Base-by-base conservation (phyloP, 768 basidiomycete species). In the Artomyces pyxidatus region DNA sequence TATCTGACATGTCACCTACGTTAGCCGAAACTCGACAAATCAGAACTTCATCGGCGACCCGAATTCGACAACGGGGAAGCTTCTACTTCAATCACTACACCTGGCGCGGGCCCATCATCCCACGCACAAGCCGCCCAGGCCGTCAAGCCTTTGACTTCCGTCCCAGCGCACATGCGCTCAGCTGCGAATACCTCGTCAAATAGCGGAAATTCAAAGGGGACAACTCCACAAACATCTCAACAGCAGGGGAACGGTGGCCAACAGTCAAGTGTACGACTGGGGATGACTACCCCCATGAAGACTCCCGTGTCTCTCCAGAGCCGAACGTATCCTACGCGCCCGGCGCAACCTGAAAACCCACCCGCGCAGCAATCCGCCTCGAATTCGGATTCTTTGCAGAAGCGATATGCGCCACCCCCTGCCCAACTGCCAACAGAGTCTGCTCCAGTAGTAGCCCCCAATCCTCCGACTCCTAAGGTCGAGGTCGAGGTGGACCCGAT, bases 11-110 rank as follows among this genome's bases (percentile, higher is more conserved):
- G 29, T 35, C 5, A 23, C 12, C 4, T 10, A 17, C 32, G 39
- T 25, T 37, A 87, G 84, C 70, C 72, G 10, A 89, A 84, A 61
- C 77, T 91, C 50, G 79, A 89, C 57, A 72, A 75, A 52, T 69
- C 62, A n/a, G 73, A 79, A 17, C 68, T 91, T 1, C 76, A 90
- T 59, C 79, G 86, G 35, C 72, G 82, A 12, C 81, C 84, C 6
- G 85, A 88, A 53, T 84, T 80, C 50, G 73, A 77, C 38, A 78
- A 77, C n/a, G 57, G 57, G 22, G 71, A 68, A 44, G 63, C 72
- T 4, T 19, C 29, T 25, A 29, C 38, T 30, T 23, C 48, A n/a
- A 26, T 48, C 37, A 11, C 48, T n/a, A 37, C 41, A 12, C 52
- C 25, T 7, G 32, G 19, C 6, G 22, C 26, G 40, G 14, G 26